phyloP scores from a whole-genome alignment of 768 basidiomycete species.

The Phanerodontia chrysosporium region DNA sequence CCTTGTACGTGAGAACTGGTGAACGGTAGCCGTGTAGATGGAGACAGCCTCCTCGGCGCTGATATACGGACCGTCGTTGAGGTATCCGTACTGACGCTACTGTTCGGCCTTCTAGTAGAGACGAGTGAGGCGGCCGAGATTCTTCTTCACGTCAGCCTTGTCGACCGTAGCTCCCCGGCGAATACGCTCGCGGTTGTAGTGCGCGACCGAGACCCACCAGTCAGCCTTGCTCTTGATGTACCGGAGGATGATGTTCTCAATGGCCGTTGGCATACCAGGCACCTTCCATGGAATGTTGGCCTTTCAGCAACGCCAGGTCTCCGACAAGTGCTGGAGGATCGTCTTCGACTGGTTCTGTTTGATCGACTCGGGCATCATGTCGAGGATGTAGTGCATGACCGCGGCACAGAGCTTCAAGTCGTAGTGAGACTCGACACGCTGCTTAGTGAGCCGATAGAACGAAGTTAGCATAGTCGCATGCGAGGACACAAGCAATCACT shows the following conservation, averaged over 20 bases:
- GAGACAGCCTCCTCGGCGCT: constrained; percentile 98
- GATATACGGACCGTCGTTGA: constrained; percentile 99
- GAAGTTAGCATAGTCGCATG: constrained; percentile 5
- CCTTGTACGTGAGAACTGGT: constrained; percentile 88
- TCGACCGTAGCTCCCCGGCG: constrained; percentile 95
- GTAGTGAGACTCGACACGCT: constrained; percentile 97
- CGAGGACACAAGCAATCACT: constrained; percentile 14
- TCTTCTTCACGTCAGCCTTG: constrained; percentile 99
- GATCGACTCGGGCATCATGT: constrained; percentile 99
- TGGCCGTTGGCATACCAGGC: constrained; percentile 98
- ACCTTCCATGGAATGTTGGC: constrained; percentile 98
- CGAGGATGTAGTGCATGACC: constrained; percentile 99
- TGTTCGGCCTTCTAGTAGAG: constrained; percentile 98
- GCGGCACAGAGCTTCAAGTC: constrained; percentile 96
- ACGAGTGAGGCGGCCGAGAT: constrained; percentile 95
- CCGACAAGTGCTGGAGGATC: constrained; percentile 94
- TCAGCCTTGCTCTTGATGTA: constrained; percentile 99
- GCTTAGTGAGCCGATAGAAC: constrained; percentile 80
- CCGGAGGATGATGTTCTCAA: constrained; percentile 97
- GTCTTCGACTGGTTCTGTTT: constrained; percentile 99
- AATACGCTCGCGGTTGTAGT: constrained; percentile 97
- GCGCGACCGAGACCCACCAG: constrained; percentile 97
- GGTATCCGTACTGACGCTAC: constrained; percentile 95
- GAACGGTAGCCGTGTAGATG: constrained; percentile 96
- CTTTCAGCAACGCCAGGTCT: constrained; percentile 98